Conservation (phyloP, 192 early-diverging fungal genomes). For the Allomyces arbusculus region DNA sequence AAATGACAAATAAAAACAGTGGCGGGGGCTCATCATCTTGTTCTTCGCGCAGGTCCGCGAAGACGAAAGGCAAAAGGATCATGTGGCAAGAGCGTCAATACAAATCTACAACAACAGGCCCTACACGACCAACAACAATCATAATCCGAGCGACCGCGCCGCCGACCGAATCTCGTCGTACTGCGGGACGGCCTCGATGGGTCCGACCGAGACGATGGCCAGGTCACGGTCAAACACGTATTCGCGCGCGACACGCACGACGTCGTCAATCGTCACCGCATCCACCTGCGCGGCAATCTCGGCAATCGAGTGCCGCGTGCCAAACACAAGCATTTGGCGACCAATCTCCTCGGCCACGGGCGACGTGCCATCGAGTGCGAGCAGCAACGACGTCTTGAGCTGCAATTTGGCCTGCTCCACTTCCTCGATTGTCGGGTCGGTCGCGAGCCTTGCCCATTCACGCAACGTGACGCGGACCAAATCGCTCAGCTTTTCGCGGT, state of each 20-base stretch:
- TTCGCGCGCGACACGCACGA: conserved; percentile 66
- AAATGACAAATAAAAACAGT: no score
- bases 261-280: conserved; percentile 61
- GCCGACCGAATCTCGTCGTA: not conserved
- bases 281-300: conserved; percentile 75
- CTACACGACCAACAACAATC: not conserved
- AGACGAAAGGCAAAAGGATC: no score
- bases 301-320: conserved; percentile 71
- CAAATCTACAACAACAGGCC: no score
- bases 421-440: conserved; percentile 65
- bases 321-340: conserved; percentile 79
- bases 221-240: conserved; percentile 84
- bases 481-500: conserved; percentile 61
- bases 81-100: no score
- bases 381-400: conserved; percentile 81
- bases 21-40: no score
- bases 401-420: conserved; percentile 96
- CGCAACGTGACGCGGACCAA: conserved; percentile 69
- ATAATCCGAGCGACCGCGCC: not conserved
- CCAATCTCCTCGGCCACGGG: conserved; percentile 95
- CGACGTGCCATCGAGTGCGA: conserved; percentile 81
- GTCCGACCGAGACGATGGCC: conserved; percentile 59
- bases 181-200: conserved; percentile 6
- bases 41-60: no score
- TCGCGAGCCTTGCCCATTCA: conserved; percentile 81